phyloP scores from a whole-genome alignment of 164 flowering plant genomes.

The Chimonanthus praecox region DNA sequence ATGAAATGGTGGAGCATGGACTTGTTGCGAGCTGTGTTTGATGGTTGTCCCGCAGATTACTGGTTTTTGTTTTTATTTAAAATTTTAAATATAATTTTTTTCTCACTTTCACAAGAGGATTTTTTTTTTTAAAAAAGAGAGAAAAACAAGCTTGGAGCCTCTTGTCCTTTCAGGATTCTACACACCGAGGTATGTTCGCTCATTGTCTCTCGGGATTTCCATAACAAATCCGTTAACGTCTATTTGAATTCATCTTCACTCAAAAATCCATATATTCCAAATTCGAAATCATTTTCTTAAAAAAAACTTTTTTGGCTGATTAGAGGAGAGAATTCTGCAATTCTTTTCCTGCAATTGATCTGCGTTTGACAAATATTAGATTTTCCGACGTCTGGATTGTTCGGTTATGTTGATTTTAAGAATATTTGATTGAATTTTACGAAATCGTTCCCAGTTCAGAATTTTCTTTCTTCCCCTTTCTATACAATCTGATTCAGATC shows the following conservation, averaged over 20 bases:
- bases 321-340: too few relatives aligned
- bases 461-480: neutral
- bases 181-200: neutral
- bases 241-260: neutral
- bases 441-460: neutral
- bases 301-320: too few relatives aligned
- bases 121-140: too few relatives aligned
- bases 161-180: slow-evolving; percentile 1
- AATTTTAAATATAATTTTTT: too few relatives aligned
- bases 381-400: too few relatives aligned
- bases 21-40: neutral
- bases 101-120: too few relatives aligned
- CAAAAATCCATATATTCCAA: neutral
- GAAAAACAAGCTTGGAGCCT: slow-evolving; percentile 3
- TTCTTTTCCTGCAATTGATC: too few relatives aligned
- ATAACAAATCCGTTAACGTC: neutral
- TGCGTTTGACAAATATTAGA: too few relatives aligned
- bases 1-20: neutral
- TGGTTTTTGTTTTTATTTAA: too few relatives aligned
- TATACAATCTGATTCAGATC: slow-evolving; percentile 9
- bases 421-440: neutral
- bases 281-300: neutral
- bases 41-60: neutral
- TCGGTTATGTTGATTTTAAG: too few relatives aligned
- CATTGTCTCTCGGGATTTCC: neutral